Conservation (phyloP, 192 early-diverging fungal genomes). For the Backusella tarrabulga region DNA sequence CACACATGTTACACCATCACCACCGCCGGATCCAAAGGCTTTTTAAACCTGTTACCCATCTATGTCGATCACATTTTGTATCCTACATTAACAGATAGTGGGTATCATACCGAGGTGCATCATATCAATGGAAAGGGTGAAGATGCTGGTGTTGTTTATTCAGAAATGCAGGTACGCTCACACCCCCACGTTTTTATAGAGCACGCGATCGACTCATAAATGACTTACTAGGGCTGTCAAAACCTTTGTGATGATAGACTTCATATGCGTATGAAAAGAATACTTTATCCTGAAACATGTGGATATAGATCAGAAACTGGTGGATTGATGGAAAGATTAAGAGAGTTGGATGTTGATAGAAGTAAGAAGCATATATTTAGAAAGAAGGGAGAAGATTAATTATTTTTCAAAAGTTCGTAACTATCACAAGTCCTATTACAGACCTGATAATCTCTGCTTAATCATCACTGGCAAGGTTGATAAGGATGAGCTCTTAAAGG, state of each 20-base stretch:
- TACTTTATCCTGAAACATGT: slow-evolving; percentile 56
- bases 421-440: slow-evolving; percentile 59
- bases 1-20: slow-evolving; percentile 60
- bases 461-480: slow-evolving; percentile 54
- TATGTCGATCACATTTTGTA: slow-evolving; percentile 65
- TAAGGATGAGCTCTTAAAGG: slow-evolving; percentile 39
- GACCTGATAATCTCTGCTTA: slow-evolving; percentile 60
- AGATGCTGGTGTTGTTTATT: slow-evolving; percentile 66
- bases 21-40: slow-evolving; percentile 57
- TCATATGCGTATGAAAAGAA: slow-evolving; percentile 45
- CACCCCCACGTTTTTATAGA: too few species aligned
- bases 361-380: slow-evolving; percentile 33
- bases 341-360: slow-evolving; percentile 56
- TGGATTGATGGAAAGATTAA: slow-evolving; percentile 55
- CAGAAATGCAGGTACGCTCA: slow-evolving; percentile 55
- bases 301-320: slow-evolving; percentile 64
- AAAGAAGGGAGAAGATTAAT: neutral
- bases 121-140: slow-evolving; percentile 64
- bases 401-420: slow-evolving; percentile 26
- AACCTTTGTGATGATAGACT: slow-evolving; percentile 44
- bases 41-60: slow-evolving; percentile 57
- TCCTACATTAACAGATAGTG: slow-evolving; percentile 57
- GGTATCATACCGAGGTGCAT: slow-evolving; percentile 61
- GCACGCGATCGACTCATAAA: neutral
- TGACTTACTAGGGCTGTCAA: slow-evolving; percentile 42